Base-by-base conservation (phyloP, 345 rosid genomes). In the Noccaea caerulescens region DNA sequence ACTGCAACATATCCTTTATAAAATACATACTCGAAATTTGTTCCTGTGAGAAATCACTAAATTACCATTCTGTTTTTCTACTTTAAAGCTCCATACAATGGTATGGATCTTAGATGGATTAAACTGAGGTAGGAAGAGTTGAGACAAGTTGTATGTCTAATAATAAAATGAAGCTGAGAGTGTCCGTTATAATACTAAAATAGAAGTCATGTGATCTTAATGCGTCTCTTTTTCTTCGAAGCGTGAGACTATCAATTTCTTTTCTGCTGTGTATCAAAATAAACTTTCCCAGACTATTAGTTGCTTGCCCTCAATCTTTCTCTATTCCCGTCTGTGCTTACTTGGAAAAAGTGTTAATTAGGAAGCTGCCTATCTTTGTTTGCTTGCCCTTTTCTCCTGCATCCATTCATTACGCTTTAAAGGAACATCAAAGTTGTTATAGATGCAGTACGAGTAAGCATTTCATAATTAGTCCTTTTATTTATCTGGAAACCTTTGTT, bases 61-160 rank as follows among this genome's bases (percentile, higher is more conserved):
- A 52, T 73, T 13, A 23, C 68, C 57, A 43, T 59, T 51, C 20
- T 58, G n/a, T 66, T 42, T 51, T 45, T 42, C 47, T 30, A 54
- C 20, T 53, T 2, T 43, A 52, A 33, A 52, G 16, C 55, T 67
- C 43, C 50, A 52, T 52, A 49, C 57, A 60, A 60, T 13, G 38
- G 27, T 50, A 74, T 25, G 56, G 42, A 45, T 55, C 25, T n/a
- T 25, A 37, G 27, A 55, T 64, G 36, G 64, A 63, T 55, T 55
- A 47, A 72, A 47, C 6, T 54, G 52, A 56, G 50, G 58, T 56
- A 38, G 62, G 62, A 66, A 42, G 63, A 54, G 57, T 58, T 46
- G 44, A 42, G 61, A 57, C 45, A 42, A 59, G 50, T 34, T 74
- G 42, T 52, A 66, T 68, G 69, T 59, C 47, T 68, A 37, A 68